A percentile compares a stretch with the other conserved stretches of the same genome.
These are phyloP conservation scores for Physaria fendleri DNA, from an alignment of 345 rosid genomes.

Conservation along the genomic window DNA sequence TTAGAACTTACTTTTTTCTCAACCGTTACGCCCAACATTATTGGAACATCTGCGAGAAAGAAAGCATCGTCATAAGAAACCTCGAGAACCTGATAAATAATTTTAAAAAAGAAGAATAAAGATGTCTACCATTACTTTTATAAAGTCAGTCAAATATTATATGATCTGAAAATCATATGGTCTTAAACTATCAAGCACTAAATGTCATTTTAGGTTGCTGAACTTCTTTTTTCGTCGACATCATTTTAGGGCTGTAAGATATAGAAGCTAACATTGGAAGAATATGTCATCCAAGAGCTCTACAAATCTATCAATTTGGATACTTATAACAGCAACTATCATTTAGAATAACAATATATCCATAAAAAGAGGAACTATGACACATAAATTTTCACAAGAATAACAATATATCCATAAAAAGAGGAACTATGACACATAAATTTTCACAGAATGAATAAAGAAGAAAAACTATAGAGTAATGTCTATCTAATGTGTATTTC, in stretches of 20 bases:
- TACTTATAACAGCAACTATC: not conserved
- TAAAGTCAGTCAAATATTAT: conserved; percentile 16
- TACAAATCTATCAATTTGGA: not conserved
- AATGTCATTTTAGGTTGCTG: conserved; percentile 30
- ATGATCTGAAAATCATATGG: conserved; percentile 19
- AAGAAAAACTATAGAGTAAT: not conserved
- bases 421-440: no score
- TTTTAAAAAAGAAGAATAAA: conserved; percentile 20
- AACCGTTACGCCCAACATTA: conserved; percentile 57
- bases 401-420: not conserved
- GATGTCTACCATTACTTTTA: conserved; percentile 19
- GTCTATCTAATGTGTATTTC: no score
- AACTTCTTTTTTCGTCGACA: conserved; percentile 31
- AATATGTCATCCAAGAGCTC: conserved; percentile 14
- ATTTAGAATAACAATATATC: not conserved
- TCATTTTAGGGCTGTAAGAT: conserved; percentile 19
- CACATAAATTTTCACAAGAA: no score
- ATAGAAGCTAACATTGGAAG: conserved; percentile 1
- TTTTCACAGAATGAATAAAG: no score
- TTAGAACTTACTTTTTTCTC: conserved; percentile 42
- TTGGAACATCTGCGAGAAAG: conserved; percentile 26
- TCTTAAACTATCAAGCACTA: conserved; percentile 29
- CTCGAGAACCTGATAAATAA: conserved; percentile 29
- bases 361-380: not conserved
- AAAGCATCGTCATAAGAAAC: conserved; percentile 23